phyloP scores from a whole-genome alignment of 306 rosid genomes.

The Macrotyloma uniflorum region DNA sequence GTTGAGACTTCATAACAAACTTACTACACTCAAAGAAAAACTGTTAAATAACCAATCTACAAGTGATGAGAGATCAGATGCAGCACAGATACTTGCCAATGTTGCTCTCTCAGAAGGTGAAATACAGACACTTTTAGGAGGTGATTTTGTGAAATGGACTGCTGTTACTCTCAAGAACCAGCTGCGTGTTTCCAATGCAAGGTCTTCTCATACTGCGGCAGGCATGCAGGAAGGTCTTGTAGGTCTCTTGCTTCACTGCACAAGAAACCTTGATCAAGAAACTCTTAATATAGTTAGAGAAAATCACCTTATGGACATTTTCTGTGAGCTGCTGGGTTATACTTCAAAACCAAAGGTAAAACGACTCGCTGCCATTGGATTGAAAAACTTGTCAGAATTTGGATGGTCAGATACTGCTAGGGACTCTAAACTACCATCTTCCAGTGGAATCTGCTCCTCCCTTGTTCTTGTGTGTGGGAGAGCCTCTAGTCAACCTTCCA shows the following conservation, averaged over 20 bases:
- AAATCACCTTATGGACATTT: constrained; percentile 53
- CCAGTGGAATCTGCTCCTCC: neutral
- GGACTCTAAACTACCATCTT: constrained; percentile 35
- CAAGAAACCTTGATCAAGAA: constrained; percentile 46
- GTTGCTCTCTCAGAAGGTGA: constrained; percentile 52
- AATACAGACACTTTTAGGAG: constrained; percentile 50
- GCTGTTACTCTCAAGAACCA: constrained; percentile 47
- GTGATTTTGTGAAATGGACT: constrained; percentile 52
- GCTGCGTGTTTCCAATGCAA: constrained; percentile 36
- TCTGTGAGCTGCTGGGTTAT: constrained; percentile 53
- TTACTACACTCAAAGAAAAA: constrained; percentile 50
- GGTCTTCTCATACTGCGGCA: constrained; percentile 45
- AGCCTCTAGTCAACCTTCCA: neutral
- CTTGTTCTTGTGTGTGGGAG: neutral
- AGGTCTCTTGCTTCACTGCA: constrained; percentile 53
- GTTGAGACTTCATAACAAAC: constrained; percentile 52
- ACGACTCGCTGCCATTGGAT: constrained; percentile 49
- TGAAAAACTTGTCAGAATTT: constrained; percentile 60
- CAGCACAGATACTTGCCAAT: constrained; percentile 59
- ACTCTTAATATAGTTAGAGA: constrained; percentile 46
- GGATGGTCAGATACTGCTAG: constrained; percentile 44
- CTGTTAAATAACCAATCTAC: constrained; percentile 48
- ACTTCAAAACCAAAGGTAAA: constrained; percentile 55
- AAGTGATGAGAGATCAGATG: constrained; percentile 58
- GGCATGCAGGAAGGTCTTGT: constrained; percentile 68